Conservation (phyloP, 169 alveolate genomes). For the Plasmodium fragile region DNA sequence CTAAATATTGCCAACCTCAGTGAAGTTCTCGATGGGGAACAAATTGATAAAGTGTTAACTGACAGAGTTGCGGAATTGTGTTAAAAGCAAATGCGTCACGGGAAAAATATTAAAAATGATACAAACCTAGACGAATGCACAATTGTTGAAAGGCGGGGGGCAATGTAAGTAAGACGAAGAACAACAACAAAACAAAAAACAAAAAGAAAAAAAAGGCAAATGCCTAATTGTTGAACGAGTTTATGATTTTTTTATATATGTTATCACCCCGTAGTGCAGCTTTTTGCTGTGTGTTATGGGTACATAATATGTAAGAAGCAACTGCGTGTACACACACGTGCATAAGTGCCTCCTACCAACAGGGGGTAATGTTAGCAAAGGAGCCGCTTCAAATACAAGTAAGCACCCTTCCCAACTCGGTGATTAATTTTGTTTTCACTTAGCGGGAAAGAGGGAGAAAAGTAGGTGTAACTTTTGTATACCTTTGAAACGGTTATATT, state of each 20-base stretch:
- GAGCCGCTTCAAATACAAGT: conserved; percentile 54
- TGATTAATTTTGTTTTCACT: conserved; percentile 43
- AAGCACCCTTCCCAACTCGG: conserved; percentile 71
- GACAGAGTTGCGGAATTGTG: background rate
- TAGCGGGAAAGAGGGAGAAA: conserved; percentile 51
- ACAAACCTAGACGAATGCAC: background rate
- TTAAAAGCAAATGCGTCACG: background rate
- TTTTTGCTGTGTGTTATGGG: background rate
- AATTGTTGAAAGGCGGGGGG: background rate
- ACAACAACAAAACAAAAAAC: background rate
- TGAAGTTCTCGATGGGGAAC: background rate
- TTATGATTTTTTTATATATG: background rate
- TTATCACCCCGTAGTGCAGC: background rate
- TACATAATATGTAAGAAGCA: background rate
- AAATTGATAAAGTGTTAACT: background rate
- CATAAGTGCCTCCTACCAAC: background rate
- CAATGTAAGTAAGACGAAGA: background rate
- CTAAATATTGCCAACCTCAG: background rate
- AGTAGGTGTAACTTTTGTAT: conserved; percentile 56
- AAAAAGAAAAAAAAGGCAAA: background rate
- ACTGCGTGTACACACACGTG: background rate
- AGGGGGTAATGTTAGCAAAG: background rate
- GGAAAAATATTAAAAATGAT: background rate
- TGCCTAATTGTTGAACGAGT: background rate
- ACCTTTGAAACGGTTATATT: conserved; percentile 62